These are phyloP conservation scores for Rubia balearica DNA, from an alignment of 305 asterid species.

Conservation along the genomic window DNA sequence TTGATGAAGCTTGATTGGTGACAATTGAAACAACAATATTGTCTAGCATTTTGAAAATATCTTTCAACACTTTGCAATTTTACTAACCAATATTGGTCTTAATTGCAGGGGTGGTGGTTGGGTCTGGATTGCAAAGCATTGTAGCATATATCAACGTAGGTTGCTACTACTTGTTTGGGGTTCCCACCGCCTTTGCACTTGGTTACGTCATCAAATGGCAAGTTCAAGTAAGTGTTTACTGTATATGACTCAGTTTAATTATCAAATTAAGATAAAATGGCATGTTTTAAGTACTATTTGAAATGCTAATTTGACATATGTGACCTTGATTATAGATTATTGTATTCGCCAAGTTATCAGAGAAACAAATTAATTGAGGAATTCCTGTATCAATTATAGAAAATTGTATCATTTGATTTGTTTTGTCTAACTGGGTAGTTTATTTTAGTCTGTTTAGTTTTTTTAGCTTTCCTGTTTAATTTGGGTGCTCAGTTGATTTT, in stretches of 20 bases:
- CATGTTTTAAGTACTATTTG: no score
- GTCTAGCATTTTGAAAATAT: neutral
- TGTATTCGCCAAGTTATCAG: neutral
- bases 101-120: conserved; percentile 52
- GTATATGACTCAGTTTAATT: no score
- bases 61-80: neutral
- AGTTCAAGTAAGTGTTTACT: conserved; percentile 39
- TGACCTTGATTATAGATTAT: no score
- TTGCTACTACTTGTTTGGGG: conserved; percentile 57
- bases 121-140: conserved; percentile 64
- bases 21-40: no score
- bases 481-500: neutral
- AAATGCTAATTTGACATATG: no score
- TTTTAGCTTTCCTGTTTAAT: neutral
- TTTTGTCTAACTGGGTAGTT: neutral
- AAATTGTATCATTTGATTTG: no score
- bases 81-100: neutral
- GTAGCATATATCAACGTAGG: conserved; percentile 62
- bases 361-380: no score
- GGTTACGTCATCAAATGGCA: conserved; percentile 52
- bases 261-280: no score
- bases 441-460: neutral
- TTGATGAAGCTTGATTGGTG: no score
- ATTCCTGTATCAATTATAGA: neutral
- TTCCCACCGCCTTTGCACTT: conserved; percentile 53